Conservation (phyloP, 2,329 filamentous ascomycete species). For the Fusarium zealandicum region DNA sequence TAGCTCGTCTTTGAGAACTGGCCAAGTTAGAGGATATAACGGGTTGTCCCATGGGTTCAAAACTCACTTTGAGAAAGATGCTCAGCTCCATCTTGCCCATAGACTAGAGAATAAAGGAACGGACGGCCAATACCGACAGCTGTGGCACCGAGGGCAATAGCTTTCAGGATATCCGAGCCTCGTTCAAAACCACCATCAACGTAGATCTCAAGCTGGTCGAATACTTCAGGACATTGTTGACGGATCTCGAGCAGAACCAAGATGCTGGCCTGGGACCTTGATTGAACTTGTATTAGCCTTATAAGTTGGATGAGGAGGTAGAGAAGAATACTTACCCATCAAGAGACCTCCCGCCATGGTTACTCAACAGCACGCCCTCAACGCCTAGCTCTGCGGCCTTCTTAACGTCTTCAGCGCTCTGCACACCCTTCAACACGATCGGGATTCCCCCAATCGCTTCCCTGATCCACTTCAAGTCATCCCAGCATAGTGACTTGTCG, state of each 20-base stretch:
- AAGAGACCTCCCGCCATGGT: conserved; percentile 64
- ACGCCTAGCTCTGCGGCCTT: conserved; percentile 55
- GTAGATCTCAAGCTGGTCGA: conserved; percentile 57
- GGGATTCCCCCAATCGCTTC: conserved; percentile 51
- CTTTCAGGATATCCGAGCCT: conserved; percentile 62
- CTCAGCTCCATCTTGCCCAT: conserved; percentile 60
- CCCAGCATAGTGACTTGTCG: conserved; percentile 59
- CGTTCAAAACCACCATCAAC: conserved; percentile 60
- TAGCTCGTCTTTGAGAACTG: conserved; percentile 38
- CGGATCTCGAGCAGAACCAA: conserved; percentile 60
- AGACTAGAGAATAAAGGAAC: conserved; percentile 58
- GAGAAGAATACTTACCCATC: conserved; percentile 48
- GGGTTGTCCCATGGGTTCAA: background rate
- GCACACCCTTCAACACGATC: conserved; percentile 62
- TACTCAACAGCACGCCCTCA: conserved; percentile 61
- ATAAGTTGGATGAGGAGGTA: background rate
- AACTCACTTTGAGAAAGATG: conserved; percentile 61
- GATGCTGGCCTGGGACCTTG: conserved; percentile 52
- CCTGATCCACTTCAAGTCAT: conserved; percentile 59
- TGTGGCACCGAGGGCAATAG: conserved; percentile 58
- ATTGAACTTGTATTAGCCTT: no score
- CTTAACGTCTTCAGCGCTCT: conserved; percentile 60
- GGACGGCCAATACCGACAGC: conserved; percentile 61
- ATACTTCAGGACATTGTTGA: conserved; percentile 54
- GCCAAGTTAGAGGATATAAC: background rate